phyloP scores from a whole-genome alignment of 179 eudicot species.

The Silene vulgaris region DNA sequence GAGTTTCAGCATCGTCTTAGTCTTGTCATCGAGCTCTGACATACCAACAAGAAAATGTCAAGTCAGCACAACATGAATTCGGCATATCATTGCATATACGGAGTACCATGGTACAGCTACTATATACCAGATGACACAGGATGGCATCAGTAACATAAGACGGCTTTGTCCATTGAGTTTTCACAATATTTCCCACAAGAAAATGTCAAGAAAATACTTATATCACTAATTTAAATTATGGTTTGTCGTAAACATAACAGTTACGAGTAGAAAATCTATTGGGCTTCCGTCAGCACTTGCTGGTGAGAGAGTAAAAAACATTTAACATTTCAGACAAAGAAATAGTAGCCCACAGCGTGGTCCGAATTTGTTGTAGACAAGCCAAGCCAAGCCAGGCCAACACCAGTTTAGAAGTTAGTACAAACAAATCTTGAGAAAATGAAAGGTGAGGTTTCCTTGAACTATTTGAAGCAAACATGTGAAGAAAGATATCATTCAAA shows the following conservation, averaged over 20 bases:
- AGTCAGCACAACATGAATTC: background rate
- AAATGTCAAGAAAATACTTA: background rate
- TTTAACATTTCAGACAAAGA: background rate
- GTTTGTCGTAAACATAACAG: too few species aligned
- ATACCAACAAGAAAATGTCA: background rate
- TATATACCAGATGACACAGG: background rate
- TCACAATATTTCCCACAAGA: background rate
- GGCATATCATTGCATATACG: background rate
- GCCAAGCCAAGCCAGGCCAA: background rate
- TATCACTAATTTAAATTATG: background rate
- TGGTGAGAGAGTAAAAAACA: background rate
- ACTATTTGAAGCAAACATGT: constrained; percentile 5
- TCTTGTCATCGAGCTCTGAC: constrained; percentile 73
- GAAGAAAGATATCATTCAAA: constrained; percentile 1
- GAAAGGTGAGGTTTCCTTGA: background rate
- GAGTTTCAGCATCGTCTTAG: constrained; percentile 62
- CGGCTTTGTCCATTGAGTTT: background rate
- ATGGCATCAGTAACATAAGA: background rate
- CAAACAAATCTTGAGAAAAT: background rate
- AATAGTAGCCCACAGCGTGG: constrained; percentile 8
- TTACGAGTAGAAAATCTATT: too few species aligned
- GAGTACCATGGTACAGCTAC: background rate
- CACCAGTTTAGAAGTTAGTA: background rate
- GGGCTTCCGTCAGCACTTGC: background rate
- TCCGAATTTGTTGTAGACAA: background rate